A percentile compares a stretch with the other conserved stretches of the same genome.
These are phyloP conservation scores for Trametes cingulata DNA, from an alignment of 768 basidiomycete genomes.

Conservation along the genomic window DNA sequence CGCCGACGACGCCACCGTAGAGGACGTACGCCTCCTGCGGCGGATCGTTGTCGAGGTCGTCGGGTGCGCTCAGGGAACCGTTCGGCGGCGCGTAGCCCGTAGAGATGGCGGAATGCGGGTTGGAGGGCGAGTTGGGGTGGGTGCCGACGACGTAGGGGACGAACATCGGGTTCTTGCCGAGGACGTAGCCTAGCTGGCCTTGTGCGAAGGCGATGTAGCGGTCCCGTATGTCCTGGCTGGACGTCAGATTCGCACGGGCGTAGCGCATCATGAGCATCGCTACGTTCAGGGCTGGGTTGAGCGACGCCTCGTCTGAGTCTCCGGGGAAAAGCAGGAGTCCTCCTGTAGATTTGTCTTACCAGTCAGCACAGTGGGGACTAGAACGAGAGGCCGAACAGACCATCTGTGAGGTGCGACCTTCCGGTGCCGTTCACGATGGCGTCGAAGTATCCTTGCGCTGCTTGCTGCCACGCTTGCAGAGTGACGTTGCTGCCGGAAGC, in stretches of 20 bases:
- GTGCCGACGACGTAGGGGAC: constrained; percentile 85
- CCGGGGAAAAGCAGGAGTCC: constrained; percentile 82
- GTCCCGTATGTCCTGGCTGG: constrained; percentile 53
- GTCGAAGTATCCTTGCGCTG: constrained; percentile 80
- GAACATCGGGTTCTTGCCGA: constrained; percentile 91
- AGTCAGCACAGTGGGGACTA: not conserved
- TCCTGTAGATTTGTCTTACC: constrained; percentile 41
- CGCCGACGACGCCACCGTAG: constrained; percentile 89
- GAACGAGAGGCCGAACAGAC: constrained; percentile 40
- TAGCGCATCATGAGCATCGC: constrained; percentile 84
- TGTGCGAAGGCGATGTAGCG: constrained; percentile 77
- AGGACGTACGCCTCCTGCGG: constrained; percentile 71
- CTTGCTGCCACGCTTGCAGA: constrained; percentile 58
- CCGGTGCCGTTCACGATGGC: constrained; percentile 58
- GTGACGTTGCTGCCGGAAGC: constrained; percentile 49
- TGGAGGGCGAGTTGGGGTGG: constrained; percentile 88
- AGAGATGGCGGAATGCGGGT: constrained; percentile 89
- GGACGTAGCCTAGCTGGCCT: constrained; percentile 74
- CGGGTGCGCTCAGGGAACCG: constrained; percentile 69
- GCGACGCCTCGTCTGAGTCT: constrained; percentile 75
- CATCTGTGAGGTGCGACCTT: constrained; percentile 57
- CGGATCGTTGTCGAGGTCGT: constrained; percentile 50
- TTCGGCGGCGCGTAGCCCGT: constrained; percentile 68
- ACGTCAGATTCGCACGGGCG: constrained; percentile 59
- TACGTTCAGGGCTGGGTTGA: constrained; percentile 86